These are phyloP conservation scores for Pholiota conissans DNA, from an alignment of 768 basidiomycete species.

Conservation along the genomic window DNA sequence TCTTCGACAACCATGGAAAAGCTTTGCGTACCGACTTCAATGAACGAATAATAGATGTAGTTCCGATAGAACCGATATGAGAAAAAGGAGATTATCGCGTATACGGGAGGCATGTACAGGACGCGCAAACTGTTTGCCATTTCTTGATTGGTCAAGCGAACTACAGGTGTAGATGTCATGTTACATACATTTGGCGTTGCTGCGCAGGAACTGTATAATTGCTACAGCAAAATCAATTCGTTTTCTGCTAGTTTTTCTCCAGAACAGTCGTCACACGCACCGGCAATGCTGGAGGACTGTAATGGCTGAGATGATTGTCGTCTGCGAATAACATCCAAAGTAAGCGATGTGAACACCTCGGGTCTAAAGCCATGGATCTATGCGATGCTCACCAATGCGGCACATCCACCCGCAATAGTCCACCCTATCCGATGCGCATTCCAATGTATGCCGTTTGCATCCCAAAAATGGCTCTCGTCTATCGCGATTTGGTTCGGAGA, in stretches of 20 bases:
- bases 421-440: conserved; percentile 69
- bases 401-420: conserved; percentile 66
- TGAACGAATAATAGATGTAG: conserved; percentile 57
- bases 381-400: conserved; percentile 44
- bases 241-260: not conserved
- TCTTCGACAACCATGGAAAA: not conserved
- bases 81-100: conserved; percentile 81
- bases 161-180: conserved; percentile 5
- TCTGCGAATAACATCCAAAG: conserved; percentile 37
- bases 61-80: conserved; percentile 82
- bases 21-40: conserved; percentile 37
- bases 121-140: conserved; percentile 59
- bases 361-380: not conserved
- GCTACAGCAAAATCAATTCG: conserved; percentile 35
- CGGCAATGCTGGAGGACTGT: conserved; percentile 63
- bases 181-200: conserved; percentile 77
- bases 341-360: not conserved
- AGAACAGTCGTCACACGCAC: conserved; percentile 34
- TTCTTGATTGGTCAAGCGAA: not conserved
- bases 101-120: conserved; percentile 82
- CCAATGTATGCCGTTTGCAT: conserved; percentile 52
- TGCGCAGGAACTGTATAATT: conserved; percentile 70
- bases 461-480: conserved; percentile 70
- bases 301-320: conserved; percentile 56
- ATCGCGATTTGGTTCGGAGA: conserved; percentile 46